phyloP scores from a whole-genome alignment of 2,329 filamentous ascomycete species.

The Aspergillus sp. region DNA sequence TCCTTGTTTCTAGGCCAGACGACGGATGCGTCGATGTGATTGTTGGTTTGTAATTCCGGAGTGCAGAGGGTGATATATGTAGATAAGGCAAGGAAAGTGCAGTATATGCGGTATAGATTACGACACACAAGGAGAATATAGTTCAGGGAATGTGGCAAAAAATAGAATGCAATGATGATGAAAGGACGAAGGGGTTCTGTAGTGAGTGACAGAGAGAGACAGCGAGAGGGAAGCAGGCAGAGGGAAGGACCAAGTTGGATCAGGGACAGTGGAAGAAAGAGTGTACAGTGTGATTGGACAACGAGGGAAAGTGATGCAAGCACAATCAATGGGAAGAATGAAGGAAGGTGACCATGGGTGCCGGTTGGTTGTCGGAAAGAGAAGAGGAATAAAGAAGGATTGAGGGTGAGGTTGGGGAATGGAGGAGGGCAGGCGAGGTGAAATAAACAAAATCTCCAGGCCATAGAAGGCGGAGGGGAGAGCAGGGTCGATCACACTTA shows the following conservation, averaged over 20 bases:
- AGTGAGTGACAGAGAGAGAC: background rate
- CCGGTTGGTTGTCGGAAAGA: constrained; percentile 11
- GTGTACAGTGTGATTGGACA: constrained; percentile 7
- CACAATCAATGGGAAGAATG: constrained; percentile 19
- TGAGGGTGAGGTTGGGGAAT: constrained; percentile 31
- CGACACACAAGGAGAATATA: constrained; percentile 8
- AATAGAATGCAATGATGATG: background rate
- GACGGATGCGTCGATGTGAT: background rate
- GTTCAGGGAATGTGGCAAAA: constrained; percentile 7
- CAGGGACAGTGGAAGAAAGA: constrained; percentile 8
- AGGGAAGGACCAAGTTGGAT: background rate
- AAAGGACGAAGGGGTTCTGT: background rate
- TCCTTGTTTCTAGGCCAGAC: background rate
- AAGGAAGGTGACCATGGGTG: constrained; percentile 19
- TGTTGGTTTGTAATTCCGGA: background rate
- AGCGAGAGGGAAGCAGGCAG: background rate
- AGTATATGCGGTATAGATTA: constrained; percentile 5
- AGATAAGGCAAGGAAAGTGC: background rate
- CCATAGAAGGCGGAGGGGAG: constrained; percentile 26
- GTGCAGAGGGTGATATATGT: background rate
- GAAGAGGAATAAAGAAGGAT: constrained; percentile 22
- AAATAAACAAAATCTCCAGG: constrained; percentile 41
- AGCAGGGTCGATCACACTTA: constrained; percentile 35
- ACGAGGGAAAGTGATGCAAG: constrained; percentile 13
- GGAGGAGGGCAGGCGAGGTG: constrained; percentile 36